Evolutionary conservation across 441 rosid genomes (phyloP), one percentile per base, ranked within the genome.

Genomic region (Populus hybrid): DNA sequence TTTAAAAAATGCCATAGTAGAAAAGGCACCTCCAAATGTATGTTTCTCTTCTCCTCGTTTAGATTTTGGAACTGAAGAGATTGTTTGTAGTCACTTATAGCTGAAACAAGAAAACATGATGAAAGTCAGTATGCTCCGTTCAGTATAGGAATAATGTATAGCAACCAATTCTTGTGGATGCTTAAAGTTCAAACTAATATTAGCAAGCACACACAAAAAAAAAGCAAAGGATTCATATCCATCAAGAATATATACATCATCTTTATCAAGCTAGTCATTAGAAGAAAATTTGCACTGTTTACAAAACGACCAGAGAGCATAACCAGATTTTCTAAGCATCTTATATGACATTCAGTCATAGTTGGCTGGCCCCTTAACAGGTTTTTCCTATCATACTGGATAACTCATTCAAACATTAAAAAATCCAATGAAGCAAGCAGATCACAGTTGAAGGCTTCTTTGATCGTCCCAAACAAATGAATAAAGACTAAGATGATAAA

Each of bases 11-110:
- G 71, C 57, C 16, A 10, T 70, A 21, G 40, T 77, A 81, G 67
- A 78, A 67, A 40, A 59, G 82, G 59, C 79, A 96, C 99, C 98
- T 93, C 93, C 88, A 96, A 34, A 76, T 73, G 98, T 82, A 96
- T 96, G 79, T 96, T 96, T 83, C 97, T 92, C 88, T 96, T 96
- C 87, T 96, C 98, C 66, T 94, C 98, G 76, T 93, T 93, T 71
- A 96, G 86, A 83, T 94, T 96, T 81, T 92, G 99, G 79, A 96
- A 96, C 85, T 96, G 99, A 77, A 96, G 99, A 80, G 98, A 96
- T 72, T 96, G 99, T 74, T 86, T 90, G 70, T 93, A 96, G 80
- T 96, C 99, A 89, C 98, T 96, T 78, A 93, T 80, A 80, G 99
- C 99, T 96, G 89, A 87, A 85, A 69, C 80, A n/a, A 53, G 21